A percentile compares a stretch with the other conserved stretches of the same genome.
These are phyloP conservation scores for Amanita inopinata DNA, from an alignment of 768 basidiomycete species.

Conservation along the genomic window DNA sequence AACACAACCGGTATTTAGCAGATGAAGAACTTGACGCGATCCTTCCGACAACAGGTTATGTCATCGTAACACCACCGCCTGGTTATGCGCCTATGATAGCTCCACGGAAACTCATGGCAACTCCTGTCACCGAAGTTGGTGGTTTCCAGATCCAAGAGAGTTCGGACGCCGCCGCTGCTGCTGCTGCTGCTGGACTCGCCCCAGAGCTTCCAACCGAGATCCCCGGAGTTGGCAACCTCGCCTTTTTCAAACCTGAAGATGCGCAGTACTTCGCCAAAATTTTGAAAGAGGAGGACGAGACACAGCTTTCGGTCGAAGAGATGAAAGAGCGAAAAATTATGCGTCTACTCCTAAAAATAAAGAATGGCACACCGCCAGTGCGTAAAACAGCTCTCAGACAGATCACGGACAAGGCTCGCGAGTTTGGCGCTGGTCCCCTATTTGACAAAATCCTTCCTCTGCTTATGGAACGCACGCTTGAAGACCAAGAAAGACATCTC, in stretches of 20 bases:
- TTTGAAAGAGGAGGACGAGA: slow-evolving; percentile 91
- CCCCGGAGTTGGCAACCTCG: slow-evolving; percentile 91
- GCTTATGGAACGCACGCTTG: slow-evolving; percentile 95
- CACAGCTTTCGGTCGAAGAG: slow-evolving; percentile 86
- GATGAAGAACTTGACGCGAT: slow-evolving; percentile 94
- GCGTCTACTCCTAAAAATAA: slow-evolving; percentile 95
- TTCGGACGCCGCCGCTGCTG: slow-evolving; percentile 79
- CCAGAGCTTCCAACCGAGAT: slow-evolving; percentile 96
- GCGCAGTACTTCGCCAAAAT: slow-evolving; percentile 98
- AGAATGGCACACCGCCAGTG: slow-evolving; percentile 98
- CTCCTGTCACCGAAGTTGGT: slow-evolving; percentile 47
- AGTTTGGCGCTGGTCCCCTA: slow-evolving; percentile 94
- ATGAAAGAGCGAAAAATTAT: slow-evolving; percentile 99
- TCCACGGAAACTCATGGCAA: slow-evolving; percentile 53
- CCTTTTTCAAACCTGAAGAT: slow-evolving; percentile 98
- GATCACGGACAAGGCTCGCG: slow-evolving; percentile 98
- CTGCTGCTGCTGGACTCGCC: slow-evolving; percentile 86
- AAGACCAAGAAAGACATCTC: slow-evolving; percentile 97
- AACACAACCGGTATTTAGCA: slow-evolving; percentile 90
- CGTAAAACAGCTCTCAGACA: slow-evolving; percentile 96
- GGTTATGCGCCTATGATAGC: slow-evolving; percentile 80
- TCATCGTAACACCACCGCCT: slow-evolving; percentile 86
- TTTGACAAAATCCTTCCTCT: slow-evolving; percentile 98
- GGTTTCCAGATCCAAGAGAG: slow-evolving; percentile 98
- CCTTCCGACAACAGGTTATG: slow-evolving; percentile 80